Evolutionary conservation across 805 yeast species (phyloP).

Genomic region (Pichia insulana): DNA sequence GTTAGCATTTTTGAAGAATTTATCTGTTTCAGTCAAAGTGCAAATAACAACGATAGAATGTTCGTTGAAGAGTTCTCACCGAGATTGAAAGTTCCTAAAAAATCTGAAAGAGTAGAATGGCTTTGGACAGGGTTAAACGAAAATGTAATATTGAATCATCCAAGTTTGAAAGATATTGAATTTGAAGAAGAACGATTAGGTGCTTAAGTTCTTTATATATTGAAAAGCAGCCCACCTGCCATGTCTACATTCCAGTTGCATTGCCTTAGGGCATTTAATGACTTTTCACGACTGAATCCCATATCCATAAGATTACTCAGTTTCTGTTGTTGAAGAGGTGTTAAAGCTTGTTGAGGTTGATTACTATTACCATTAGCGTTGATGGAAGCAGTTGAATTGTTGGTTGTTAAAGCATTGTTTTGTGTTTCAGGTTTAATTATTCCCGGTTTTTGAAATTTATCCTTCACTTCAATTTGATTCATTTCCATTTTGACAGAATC

Average conservation of each 20-base stretch:
- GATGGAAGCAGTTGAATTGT: too few species aligned
- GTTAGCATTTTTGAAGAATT: conserved; percentile 85
- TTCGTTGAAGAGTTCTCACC: conserved; percentile 78
- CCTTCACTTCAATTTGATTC: conserved; percentile 2
- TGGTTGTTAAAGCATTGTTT: too few species aligned
- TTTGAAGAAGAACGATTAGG: conserved; percentile 6
- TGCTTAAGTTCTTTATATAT: neutral
- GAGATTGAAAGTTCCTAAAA: conserved; percentile 42
- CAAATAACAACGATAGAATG: conserved; percentile 72
- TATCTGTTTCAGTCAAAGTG: conserved; percentile 62
- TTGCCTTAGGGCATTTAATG: conserved; percentile 50
- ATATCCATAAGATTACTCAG: conserved; percentile 44
- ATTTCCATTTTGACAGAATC: conserved; percentile 17
- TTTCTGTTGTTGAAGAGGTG: conserved; percentile 20
- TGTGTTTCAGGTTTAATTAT: too few species aligned
- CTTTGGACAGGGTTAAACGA: conserved; percentile 57
- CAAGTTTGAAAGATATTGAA: conserved; percentile 31
- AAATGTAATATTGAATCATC: conserved; percentile 51
- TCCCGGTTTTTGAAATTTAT: neutral
- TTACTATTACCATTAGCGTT: neutral
- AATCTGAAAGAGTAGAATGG: conserved; percentile 44
- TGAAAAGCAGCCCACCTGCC: conserved; percentile 74
- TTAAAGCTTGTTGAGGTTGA: conserved; percentile 12
- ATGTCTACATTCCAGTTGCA: conserved; percentile 74
- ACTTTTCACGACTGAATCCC: conserved; percentile 66